phyloP scores from a whole-genome alignment of 2,329 filamentous ascomycete genomes.

The Sodiomyces alkalinus region DNA sequence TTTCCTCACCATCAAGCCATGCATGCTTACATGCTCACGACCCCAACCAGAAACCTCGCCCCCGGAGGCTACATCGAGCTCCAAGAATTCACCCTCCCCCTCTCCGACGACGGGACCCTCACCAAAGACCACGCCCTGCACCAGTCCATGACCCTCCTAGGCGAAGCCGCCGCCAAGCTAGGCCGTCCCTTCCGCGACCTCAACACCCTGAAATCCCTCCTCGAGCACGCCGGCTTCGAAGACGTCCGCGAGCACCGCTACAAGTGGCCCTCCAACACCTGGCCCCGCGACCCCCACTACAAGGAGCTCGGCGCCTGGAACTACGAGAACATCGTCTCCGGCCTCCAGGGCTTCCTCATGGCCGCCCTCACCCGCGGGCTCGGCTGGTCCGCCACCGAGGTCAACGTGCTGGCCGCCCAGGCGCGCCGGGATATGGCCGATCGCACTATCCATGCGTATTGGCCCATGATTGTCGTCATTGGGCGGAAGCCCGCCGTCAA shows the following conservation, averaged over 20 bases:
- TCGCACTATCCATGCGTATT: constrained; percentile 13
- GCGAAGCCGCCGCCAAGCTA: constrained; percentile 8
- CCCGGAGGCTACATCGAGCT: constrained; percentile 18
- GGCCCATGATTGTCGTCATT: constrained; percentile 19
- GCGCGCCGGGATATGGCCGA: constrained; percentile 13
- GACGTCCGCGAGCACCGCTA: constrained; percentile 34
- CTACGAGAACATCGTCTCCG: constrained; percentile 15
- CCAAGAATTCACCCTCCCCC: constrained; percentile 23
- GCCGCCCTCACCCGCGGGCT: constrained; percentile 21
- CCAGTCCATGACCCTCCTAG: constrained; percentile 11
- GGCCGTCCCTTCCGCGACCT: constrained; percentile 5
- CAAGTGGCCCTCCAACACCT: constrained; percentile 22
- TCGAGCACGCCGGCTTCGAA: constrained; percentile 51
- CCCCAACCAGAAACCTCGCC: constrained; percentile 11
- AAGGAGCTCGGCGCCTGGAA: constrained; percentile 21
- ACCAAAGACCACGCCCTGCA: constrained; percentile 6
- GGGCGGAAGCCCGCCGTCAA: not conserved
- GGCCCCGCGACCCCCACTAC: constrained; percentile 17
- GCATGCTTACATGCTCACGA: not conserved
- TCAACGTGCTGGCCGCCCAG: constrained; percentile 10
- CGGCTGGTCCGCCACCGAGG: constrained; percentile 18
- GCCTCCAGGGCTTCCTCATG: constrained; percentile 19
- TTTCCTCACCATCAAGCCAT: too few relatives aligned
- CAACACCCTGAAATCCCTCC: constrained; percentile 10
- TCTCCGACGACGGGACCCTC: constrained; percentile 24